Conservation (phyloP, 176 grass and related monocot genomes). For the Oryza nivara region DNA sequence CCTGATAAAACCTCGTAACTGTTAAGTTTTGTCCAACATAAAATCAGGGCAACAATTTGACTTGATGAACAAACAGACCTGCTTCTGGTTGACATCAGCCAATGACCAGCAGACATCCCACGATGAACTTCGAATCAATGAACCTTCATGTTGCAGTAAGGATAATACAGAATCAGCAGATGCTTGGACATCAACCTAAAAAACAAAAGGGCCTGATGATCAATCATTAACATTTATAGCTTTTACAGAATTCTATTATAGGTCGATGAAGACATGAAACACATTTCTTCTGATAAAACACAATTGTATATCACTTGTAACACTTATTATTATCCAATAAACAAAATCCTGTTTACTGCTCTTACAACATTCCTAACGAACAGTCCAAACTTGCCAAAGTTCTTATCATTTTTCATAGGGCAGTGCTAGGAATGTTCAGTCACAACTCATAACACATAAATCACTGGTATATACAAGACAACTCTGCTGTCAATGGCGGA, state of each 20-base stretch:
- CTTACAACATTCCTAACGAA: background rate
- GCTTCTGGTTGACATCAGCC: conserved; percentile 55
- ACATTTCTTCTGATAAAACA: background rate
- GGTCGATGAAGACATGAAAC: background rate
- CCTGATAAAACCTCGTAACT: conserved; percentile 43
- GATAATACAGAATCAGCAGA: conserved; percentile 76
- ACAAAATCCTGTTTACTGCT: background rate
- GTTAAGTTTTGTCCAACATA: conserved; percentile 23
- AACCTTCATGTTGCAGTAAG: conserved; percentile 55
- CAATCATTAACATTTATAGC: conserved; percentile 5
- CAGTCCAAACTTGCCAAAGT: background rate
- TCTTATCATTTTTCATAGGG: background rate
- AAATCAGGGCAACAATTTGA: conserved; percentile 18
- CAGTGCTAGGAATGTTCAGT: conserved; percentile 1
- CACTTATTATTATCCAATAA: background rate
- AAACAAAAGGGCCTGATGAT: conserved; percentile 14
- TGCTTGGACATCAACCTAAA: conserved; percentile 75
- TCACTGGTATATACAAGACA: background rate
- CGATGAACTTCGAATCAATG: conserved; percentile 55
- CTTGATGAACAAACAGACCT: conserved; percentile 51
- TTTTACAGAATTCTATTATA: background rate
- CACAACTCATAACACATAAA: background rate
- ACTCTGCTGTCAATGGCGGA: background rate
- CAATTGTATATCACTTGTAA: background rate
- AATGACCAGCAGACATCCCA: conserved; percentile 92